Conservation (phyloP, 140 eudicot species). For the Senecio squalidus region DNA sequence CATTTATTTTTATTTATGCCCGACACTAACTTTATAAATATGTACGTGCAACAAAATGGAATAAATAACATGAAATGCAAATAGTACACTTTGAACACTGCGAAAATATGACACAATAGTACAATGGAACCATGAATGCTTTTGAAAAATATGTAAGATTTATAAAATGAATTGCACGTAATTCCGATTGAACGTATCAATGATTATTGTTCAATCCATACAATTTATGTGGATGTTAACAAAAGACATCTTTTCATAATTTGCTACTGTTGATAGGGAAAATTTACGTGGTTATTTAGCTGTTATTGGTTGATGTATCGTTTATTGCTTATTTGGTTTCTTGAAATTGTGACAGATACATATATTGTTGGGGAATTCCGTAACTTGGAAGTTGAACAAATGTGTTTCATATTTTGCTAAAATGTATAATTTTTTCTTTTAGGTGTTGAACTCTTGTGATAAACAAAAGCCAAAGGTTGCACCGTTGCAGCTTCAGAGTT, state of each 20-base stretch:
- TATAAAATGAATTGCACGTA: not conserved
- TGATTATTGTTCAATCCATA: too few relatives aligned
- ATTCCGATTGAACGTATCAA: too few relatives aligned
- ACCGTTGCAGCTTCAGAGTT: conserved; percentile 37
- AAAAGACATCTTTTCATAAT: too few relatives aligned
- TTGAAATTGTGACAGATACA: not conserved
- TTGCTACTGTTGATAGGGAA: too few relatives aligned
- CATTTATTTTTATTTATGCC: not conserved
- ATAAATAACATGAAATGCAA: not conserved
- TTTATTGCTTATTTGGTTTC: too few relatives aligned
- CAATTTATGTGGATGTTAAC: too few relatives aligned
- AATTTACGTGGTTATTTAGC: too few relatives aligned
- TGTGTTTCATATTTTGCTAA: not conserved
- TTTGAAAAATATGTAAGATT: not conserved
- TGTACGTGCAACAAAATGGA: not conserved
- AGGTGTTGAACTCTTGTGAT: conserved; percentile 61
- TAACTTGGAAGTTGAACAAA: conserved; percentile 2
- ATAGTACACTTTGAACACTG: not conserved
- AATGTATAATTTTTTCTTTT: conserved; percentile 3
- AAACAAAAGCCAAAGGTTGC: conserved; percentile 60
- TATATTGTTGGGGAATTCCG: not conserved
- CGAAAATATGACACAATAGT: too few relatives aligned
- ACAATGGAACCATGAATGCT: too few relatives aligned
- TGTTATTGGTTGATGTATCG: too few relatives aligned
- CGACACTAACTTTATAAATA: not conserved